Conservation (phyloP, 2,329 filamentous ascomycete genomes). For the Colletotrichum sp. region DNA sequence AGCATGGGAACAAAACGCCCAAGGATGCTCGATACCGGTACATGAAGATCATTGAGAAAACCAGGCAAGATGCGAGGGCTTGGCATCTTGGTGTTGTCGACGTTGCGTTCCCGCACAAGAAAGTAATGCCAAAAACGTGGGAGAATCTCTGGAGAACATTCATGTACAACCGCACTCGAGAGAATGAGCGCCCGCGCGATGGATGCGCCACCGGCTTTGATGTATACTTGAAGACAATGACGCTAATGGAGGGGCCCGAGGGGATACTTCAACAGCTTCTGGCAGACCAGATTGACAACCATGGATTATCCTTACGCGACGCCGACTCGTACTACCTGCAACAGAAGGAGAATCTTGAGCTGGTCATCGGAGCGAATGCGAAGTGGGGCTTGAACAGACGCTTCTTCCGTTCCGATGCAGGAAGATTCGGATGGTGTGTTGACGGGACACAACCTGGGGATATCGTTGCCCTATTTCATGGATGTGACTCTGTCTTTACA, state of each 20-base stretch:
- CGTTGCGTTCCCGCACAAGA: slow-evolving; percentile 5
- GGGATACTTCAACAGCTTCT: neutral
- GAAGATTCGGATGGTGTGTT: neutral
- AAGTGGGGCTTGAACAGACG: slow-evolving; percentile 1
- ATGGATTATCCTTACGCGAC: neutral
- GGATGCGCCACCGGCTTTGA: neutral
- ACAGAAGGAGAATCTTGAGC: neutral
- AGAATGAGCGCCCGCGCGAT: neutral
- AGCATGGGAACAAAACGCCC: neutral
- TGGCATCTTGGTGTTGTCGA: neutral
- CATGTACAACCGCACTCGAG: slow-evolving; percentile 3
- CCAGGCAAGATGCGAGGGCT: neutral
- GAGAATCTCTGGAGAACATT: slow-evolving; percentile 12
- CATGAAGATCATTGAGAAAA: neutral
- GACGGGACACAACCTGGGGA: neutral
- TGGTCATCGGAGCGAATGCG: neutral
- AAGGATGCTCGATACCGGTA: neutral
- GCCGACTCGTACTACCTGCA: neutral
- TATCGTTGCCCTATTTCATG: neutral
- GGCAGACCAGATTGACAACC: neutral
- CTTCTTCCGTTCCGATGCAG: slow-evolving; percentile 1
- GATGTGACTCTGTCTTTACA: neutral
- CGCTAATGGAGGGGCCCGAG: neutral
- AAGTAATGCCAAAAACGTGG: neutral
- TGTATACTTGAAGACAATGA: neutral